Conservation (phyloP, 2,329 filamentous ascomycete species). For the Diaporthe longicolla region DNA sequence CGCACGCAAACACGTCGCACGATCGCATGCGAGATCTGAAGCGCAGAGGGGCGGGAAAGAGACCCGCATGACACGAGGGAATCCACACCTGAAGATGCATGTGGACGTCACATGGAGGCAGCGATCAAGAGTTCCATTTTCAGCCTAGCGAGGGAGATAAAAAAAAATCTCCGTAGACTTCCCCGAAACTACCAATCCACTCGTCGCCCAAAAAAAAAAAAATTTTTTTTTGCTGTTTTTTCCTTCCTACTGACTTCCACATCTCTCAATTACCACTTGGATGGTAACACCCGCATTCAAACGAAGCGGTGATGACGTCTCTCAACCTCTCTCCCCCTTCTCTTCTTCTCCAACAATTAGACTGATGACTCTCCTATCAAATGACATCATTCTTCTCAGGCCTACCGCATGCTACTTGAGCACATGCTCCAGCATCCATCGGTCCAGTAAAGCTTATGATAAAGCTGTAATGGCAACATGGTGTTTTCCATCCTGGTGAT, state of each 20-base stretch:
- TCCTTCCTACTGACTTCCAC: background rate
- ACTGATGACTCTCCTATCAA: conserved; percentile 4
- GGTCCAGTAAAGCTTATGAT: conserved; percentile 5
- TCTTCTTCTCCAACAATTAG: background rate
- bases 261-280: conserved; percentile 33
- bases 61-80: conserved; percentile 37
- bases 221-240: conserved; percentile 27
- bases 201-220: conserved; percentile 27
- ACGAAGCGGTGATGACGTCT: conserved; percentile 22
- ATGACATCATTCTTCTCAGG: conserved; percentile 11
- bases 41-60: background rate
- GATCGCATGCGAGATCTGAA: conserved; percentile 29
- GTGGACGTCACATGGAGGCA: conserved; percentile 45
- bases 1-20: conserved; percentile 19
- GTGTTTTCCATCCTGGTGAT: background rate
- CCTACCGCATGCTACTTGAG: background rate
- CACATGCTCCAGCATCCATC: background rate
- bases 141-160: conserved; percentile 40
- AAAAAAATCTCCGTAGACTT: conserved; percentile 37
- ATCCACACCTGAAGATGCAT: conserved; percentile 34
- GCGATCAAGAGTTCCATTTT: conserved; percentile 43
- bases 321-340: background rate
- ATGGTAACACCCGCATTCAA: conserved; percentile 34
- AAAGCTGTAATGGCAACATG: conserved; percentile 31
- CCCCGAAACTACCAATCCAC: conserved; percentile 39